Base-by-base conservation (phyloP, 192 early-diverging fungal genomes). In the Allomyces arbusculus region DNA sequence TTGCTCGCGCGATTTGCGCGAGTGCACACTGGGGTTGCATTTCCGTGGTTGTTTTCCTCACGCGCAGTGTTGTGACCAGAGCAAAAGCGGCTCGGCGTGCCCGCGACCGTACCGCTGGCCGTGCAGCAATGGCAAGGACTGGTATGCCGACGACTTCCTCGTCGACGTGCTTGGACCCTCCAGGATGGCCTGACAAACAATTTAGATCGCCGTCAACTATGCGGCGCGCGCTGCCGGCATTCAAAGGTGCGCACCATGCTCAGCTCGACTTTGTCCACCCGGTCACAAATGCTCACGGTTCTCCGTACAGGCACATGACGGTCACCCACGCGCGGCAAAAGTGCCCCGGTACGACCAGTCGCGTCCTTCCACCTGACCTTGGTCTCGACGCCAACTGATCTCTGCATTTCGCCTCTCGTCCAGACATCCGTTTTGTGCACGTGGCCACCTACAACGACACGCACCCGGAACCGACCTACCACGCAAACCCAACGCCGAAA, bases 81-180 rank as follows among this genome's bases (percentile, higher is more conserved):
- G 68, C 82, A 86, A 73, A 76, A 84, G 11, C 73, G 90, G 28
- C 75, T 91, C 20, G 86, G 81, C 28, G 72, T 91, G 33, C 73
- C 85, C 58, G 62, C 79, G 0, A 80, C 83, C 44, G 63, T 76
- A 11, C 91, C 92, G n/a, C 65, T 92, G 11, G 86, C 82, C 16
- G 90, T 93, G 14, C 91, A 90, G 72, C 95, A 97, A 74, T 97
- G 95, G 95, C 76, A 86, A 24, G 82, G 80, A 8, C 74, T 95
- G 23, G 82, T 92, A 40, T 64, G 91, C 90, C 3, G 82, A 73
- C 72, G 68, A 26, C 16, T 67, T 7, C 58, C 33, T 8, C 64
- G 44, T 78, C 28, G 73, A 73, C 69, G 14, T 43, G 23, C 6
- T 44, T 3, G 58, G 28, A 10, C 43, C n/a, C 19, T 23, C 61